Evolutionary conservation across 176 grass and related monocot genomes (phyloP), one percentile per base, ranked within the genome.

Genomic region (Oryza nivara): DNA sequence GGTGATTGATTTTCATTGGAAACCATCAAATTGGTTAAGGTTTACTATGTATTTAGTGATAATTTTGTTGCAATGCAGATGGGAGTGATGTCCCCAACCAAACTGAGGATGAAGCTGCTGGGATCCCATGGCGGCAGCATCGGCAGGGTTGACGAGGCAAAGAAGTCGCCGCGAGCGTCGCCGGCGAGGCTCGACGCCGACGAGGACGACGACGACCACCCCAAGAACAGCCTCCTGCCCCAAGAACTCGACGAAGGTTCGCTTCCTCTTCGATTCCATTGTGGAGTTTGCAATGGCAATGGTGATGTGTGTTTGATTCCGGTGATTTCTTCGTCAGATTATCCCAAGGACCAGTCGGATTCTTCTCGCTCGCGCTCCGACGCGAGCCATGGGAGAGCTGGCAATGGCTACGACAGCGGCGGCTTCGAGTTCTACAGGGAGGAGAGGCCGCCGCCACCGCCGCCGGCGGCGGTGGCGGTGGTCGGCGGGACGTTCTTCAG

Each of bases 341-440:
- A 76, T 47, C 89, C 76, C n/a, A 87, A 40, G 71, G 89, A 84
- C 22, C 84, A 43, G 2, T 87, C 85, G 9, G 85, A 85, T 30
- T 88, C 65, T 0, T 89, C 63, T 8, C 68, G 80, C 8, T 79
- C 88, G 69, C 63, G 48, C 40, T 90, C 88, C 49, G 75, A 86
- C 74, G 80, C 47, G 7, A 87, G 88, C 88, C 84, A 25, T 16
- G 78, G 74, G 12, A 69, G 66, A 52, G 3, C 66, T 6, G 73
- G 82, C 26, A 86, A 77, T 34, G 86, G 71, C 49, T 61, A 84
- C 38, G 94, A 91, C 19, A 89, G 88, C 45, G 30, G 30, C 20
- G 86, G 80, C 73, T 99, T 99, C 78, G 96, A 99, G 88, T 99
- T 99, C 47, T 82, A 79, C 12, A 86, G 84, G 85, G 92, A 88